A percentile compares a stretch with the other conserved stretches of the same genome.
phyloP scores from a whole-genome alignment of 306 rosid species.

The Malus fusca region DNA sequence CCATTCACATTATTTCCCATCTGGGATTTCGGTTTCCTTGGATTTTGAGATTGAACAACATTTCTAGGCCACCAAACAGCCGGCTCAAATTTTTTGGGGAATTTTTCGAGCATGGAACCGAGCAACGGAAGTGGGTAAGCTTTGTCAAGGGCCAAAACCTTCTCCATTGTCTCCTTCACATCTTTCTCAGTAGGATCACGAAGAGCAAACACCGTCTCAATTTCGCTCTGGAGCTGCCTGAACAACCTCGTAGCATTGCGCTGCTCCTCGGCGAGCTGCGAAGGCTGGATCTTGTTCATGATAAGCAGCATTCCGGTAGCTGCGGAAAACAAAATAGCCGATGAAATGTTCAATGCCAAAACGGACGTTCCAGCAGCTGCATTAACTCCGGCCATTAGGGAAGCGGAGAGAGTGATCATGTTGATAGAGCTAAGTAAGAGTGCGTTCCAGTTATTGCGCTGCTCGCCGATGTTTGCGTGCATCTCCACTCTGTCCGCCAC shows the following conservation, averaged over 20 bases:
- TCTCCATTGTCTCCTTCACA: conserved; percentile 37
- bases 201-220: conserved; percentile 27
- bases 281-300: conserved; percentile 75
- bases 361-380: conserved; percentile 15
- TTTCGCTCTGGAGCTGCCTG: conserved; percentile 33
- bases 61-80: conserved; percentile 74
- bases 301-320: conserved; percentile 52
- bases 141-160: conserved; percentile 56
- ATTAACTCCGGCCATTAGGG: conserved; percentile 44
- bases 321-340: conserved; percentile 49
- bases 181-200: conserved; percentile 32
- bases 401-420: conserved; percentile 65
- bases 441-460: conserved; percentile 64
- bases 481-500: conserved; percentile 56
- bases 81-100: conserved; percentile 48
- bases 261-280: conserved; percentile 80
- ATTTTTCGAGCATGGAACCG: conserved; percentile 73
- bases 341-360: conserved; percentile 47
- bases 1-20: conserved; percentile 28
- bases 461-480: conserved; percentile 57
- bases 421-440: conserved; percentile 64
- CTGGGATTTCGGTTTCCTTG: not conserved
- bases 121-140: conserved; percentile 77
- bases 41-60: not conserved
- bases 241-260: conserved; percentile 63